Base-by-base conservation (phyloP, 192 early-diverging fungal species). In the Rhizophlyctis rosea region DNA sequence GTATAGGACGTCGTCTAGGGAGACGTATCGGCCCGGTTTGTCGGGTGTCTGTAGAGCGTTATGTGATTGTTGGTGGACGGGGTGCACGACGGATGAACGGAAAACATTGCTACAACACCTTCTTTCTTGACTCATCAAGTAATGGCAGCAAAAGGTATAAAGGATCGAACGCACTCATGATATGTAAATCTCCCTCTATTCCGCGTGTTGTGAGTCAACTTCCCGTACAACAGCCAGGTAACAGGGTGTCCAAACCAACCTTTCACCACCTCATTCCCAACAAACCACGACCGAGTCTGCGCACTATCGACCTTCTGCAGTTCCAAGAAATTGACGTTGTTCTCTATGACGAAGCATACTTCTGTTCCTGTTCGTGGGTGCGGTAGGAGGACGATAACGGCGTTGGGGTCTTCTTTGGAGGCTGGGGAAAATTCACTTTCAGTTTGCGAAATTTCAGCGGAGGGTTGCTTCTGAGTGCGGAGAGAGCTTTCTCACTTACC, bases 111-210 rank as follows among this genome's bases (percentile, higher is more conserved):
- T 44, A 44, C 39, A 33, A 18, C 36, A 68, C 66, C 59, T 60
- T 60, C 29, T 53, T 33, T 4, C 67, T 18, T 34, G 23, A 34
- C 3, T 29, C 29, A 13, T 62, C 59, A 4, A 68, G 32, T 23
- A 68, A 48, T 3, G 67, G 67, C 18, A 68, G 39, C 7, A 68
- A 35, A 4, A 68, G 34, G 18, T 61, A 61, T n/a, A 68, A 36
- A 16, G 67, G 67, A 47, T 68, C 67, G 9, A 68, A 47, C 14
- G 67, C 59, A 7, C 50, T 29, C 18, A 62, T 27, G 9, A 34
- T 36, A 33, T 62, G 51, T 25, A 68, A 32, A 50, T 59, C 61
- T 44, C 67, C 67, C 36, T 68, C 67, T 68, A n/a, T n/a, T n/a
- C n/a, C n/a, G n/a, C n/a, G n/a, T n/a, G n/a, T n/a, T n/a, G n/a